Evolutionary conservation across 768 basidiomycete species (phyloP), one percentile per base, ranked within the genome.

Genomic region (Tulasnella sp.): DNA sequence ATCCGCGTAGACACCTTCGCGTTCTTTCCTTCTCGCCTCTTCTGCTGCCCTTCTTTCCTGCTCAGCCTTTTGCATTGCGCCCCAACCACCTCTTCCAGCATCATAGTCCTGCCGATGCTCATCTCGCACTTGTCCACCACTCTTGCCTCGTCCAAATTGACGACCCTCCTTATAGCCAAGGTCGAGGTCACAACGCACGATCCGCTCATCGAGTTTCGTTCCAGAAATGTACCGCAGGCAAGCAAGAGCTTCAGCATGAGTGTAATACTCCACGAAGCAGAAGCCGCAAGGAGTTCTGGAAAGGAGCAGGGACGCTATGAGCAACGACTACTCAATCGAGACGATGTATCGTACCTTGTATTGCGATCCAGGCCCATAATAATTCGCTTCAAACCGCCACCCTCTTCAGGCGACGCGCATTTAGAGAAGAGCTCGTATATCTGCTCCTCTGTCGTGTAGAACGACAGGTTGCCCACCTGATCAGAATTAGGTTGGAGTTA

Each of bases 101-200:
- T 99, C 96, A 83, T 96, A 99, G 84, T 99, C 97, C 83, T 96
- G 92, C 80, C 98, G 86, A 83, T 98, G 98, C 83, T 99, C 98
- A 83, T 99, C 98, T 81, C 97, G 89, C 73, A 88, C 93, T 87
- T 98, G 96, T 3, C 98, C 98, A 42, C 98, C 98, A 80, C 94
- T 96, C 85, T 96, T 98, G 37, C 98, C 98, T 79, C 98, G 87
- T 40, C 98, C 98, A 80, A 98, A 99, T 84, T 99, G 98, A 80
- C 98, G 87, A 18, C 97, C 97, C 83, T 99, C 98, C 82, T 91
- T 91, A 85, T 98, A 99, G 7, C 98, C 98, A 37, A 96, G 87
- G 86, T 99, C 98, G 82, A 99, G 86, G 86, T 99, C 98, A 82
- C 96, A 98, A 70, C 98, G 93, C 80, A 99, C 97, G 81, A 99